Evolutionary conservation across 75 land plant species (phyloP).

Genomic region (Cupressus sempervirens): DNA sequence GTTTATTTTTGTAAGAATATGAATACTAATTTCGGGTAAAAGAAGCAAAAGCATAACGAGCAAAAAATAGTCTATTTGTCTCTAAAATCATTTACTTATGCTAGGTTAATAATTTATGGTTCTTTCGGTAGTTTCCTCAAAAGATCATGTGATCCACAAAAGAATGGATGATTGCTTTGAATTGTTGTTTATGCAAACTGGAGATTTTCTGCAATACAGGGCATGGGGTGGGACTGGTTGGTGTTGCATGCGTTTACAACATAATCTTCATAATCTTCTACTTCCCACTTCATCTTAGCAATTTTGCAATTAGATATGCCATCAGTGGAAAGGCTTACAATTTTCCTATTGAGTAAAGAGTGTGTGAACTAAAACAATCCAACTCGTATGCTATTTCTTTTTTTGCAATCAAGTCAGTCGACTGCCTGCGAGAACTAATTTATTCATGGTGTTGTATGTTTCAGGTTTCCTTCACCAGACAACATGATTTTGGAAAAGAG

Average conservation of each 20-base stretch:
- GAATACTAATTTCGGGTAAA: too few relatives aligned
- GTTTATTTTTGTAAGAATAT: too few relatives aligned
- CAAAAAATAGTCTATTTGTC: too few relatives aligned
- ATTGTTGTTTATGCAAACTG: constrained; percentile 52
- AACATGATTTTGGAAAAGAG: constrained; percentile 75
- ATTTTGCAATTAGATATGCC: constrained; percentile 59
- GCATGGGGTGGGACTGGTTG: constrained; percentile 70
- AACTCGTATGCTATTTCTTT: neutral
- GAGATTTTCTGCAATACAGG: constrained; percentile 41
- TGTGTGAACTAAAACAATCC: constrained; percentile 11
- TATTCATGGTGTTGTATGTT: neutral
- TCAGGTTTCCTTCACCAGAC: constrained; percentile 66
- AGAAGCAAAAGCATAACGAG: too few relatives aligned
- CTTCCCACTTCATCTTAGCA: constrained; percentile 60
- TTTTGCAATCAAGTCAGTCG: neutral
- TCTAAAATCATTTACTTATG: too few relatives aligned
- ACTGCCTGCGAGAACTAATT: neutral
- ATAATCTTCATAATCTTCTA: constrained; percentile 42
- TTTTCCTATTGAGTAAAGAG: constrained; percentile 46
- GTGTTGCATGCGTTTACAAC: constrained; percentile 70
- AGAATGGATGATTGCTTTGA: too few relatives aligned
- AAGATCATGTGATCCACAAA: too few relatives aligned
- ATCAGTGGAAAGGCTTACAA: constrained; percentile 72
- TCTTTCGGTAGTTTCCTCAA: too few relatives aligned
- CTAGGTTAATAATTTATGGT: too few relatives aligned